Evolutionary conservation across 2,329 filamentous ascomycete species (phyloP).

Genomic region (Sporothrix schenckii): DNA sequence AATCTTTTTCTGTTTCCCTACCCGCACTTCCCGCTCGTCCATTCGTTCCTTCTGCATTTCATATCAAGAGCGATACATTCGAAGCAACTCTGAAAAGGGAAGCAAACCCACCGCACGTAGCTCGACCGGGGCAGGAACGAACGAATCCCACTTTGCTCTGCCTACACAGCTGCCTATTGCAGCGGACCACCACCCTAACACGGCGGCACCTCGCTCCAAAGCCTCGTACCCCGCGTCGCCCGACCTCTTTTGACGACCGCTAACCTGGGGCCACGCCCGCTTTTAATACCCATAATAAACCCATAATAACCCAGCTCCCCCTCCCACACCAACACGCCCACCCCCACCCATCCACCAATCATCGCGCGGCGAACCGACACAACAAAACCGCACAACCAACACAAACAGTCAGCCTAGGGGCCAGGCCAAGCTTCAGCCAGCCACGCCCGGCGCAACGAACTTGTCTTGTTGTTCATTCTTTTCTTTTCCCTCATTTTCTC

Average conservation of each 20-base stretch:
- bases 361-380: conserved; percentile 21
- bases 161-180: conserved; percentile 22
- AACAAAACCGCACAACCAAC: conserved; percentile 26
- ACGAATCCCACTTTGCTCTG: neutral
- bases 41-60: conserved; percentile 3
- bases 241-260: neutral
- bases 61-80: neutral
- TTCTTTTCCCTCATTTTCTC: neutral
- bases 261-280: neutral
- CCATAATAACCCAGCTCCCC: neutral
- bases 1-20: neutral
- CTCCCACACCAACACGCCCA: neutral
- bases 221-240: conserved; percentile 28
- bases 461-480: conserved; percentile 13
- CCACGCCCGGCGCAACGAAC: conserved; percentile 16
- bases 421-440: neutral
- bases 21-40: neutral
- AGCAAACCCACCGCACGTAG: neutral
- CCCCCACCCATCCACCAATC: conserved; percentile 22
- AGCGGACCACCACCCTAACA: conserved; percentile 13
- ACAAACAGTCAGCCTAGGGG: conserved; percentile 3
- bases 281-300: conserved; percentile 17
- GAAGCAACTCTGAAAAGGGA: neutral
- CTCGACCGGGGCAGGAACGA: neutral
- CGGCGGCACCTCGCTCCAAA: conserved; percentile 21